Base-by-base conservation (phyloP, 345 rosid species). In the Citrus cavaleriei region DNA sequence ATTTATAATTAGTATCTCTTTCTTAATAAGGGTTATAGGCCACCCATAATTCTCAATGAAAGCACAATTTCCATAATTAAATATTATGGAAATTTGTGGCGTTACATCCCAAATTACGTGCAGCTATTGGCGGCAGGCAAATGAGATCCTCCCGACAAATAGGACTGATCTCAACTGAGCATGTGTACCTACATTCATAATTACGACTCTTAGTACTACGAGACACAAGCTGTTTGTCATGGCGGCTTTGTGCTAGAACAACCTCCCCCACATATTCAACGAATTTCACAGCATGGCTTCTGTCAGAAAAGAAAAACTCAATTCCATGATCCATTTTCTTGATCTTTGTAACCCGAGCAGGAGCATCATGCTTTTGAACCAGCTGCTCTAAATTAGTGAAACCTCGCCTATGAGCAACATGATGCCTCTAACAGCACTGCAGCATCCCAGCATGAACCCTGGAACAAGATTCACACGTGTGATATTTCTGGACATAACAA, bases 111-210 rank as follows among this genome's bases (percentile, higher is more conserved):
- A 74, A 77, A 68, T 81, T 64, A 57, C 1, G 10, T 12, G 77
- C 76, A 63, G 57, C 59, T 27, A 60, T 28, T 13, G 69, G 77
- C 21, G 83, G 86, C 61, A 77, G 59, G n/a, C 86, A 83, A 13
- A 83, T 68, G 35, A 80, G 57, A 80, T 83, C 81, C 65, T 83
- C 78, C n/a, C 79, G 79, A n/a, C 81, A 83, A 59, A 80, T 5
- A 22, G 81, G 81, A 25, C 40, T 51, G 61, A 71, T 71, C 62
- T 71, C 74, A 28, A 51, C 62, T 27, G 62, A 71, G 25, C 51
- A 51, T 1, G 72, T 40, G 24, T 68, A 21, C 40, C 19, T 71
- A 57, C 18, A 71, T 51, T 51, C 51, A 60, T 19, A 71, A 34
- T 71, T 51, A 59, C 28, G 30, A 60, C 27, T 71, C 40, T 49